These are phyloP conservation scores for Candida taoyuanica DNA, from an alignment of 805 yeast species.

Conservation along the genomic window DNA sequence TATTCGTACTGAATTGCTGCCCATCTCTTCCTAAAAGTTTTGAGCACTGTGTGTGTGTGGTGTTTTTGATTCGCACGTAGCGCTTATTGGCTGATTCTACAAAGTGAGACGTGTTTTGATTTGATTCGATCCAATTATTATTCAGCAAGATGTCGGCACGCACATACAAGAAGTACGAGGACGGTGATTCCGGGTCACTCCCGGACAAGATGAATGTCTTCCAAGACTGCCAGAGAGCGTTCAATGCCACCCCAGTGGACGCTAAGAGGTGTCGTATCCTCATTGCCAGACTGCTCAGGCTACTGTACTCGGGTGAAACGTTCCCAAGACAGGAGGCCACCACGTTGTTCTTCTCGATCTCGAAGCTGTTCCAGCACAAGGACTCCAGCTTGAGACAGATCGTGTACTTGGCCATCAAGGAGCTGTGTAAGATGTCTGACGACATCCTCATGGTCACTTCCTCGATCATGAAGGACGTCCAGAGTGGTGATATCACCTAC, in stretches of 20 bases:
- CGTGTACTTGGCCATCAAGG: conserved; percentile 92
- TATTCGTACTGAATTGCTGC: too few species aligned
- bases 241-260: conserved; percentile 86
- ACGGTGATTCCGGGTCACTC: conserved; percentile 55
- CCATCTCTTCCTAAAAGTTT: too few species aligned
- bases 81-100: background rate
- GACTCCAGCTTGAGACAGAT: conserved; percentile 85
- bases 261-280: conserved; percentile 82
- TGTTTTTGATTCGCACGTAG: background rate
- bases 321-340: conserved; percentile 91
- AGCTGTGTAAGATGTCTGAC: conserved; percentile 75
- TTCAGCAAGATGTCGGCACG: conserved; percentile 63
- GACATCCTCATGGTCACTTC: conserved; percentile 97
- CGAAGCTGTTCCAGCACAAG: conserved; percentile 91
- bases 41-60: too few species aligned
- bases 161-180: conserved; percentile 81
- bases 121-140: too few species aligned
- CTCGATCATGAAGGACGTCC: conserved; percentile 96
- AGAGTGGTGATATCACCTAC: conserved; percentile 77
- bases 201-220: conserved; percentile 97
- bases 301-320: conserved; percentile 79
- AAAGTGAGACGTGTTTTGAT: conserved; percentile 5
- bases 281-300: conserved; percentile 76
- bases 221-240: conserved; percentile 90
- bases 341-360: conserved; percentile 85